Evolutionary conservation across 805 yeast species (phyloP), one percentile per base, ranked within the genome.

Genomic region (Hanseniaspora lachancei): DNA sequence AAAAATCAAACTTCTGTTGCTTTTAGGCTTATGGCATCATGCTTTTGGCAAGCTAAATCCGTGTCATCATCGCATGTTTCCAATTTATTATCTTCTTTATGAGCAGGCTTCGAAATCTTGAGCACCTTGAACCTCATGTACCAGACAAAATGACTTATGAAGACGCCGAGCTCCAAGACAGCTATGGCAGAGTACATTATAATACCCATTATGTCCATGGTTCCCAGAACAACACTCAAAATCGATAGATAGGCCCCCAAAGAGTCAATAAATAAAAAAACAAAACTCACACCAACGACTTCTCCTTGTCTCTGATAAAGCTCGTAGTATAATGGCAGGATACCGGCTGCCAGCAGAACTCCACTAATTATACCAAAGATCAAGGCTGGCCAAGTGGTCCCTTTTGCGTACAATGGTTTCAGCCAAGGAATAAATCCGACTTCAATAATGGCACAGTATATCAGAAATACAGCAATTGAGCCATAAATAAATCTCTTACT

Each of bases 311-410:
- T 74, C 63, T 87, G 86, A 35, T 80, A 77, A 27, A 91, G 70
- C 66, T 91, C 97, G 61, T 80, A 81, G 66, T 89, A 91, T 5
- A 97, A 96, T 0, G 97, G 97, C 0, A 91, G 60, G 38, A 91
- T 73, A 0, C 97, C 97, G 2, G 77, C 64, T 0, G 85, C 93
- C 9, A 91, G 70, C 20, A 86, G 65, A 0, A 89, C 72, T 0
- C 93, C 79, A 0, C 97, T 95, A 18, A 87, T 59, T 32, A 86
- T 77, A 15, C 97, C 97, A 61, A 89, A 77, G 34, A 89, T 74
- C 36, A 88, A 68, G 61, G 81, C 74, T 2, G 97, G 96, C 95
- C 96, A 87, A 24, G 70, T 70, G 15, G 62, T 66, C 5, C 79
- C 83, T 8, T 76, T 72, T 29, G 68, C 68, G 60, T 77, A 72